Evolutionary conservation across 345 rosid species (phyloP), one percentile per base, ranked within the genome.

Genomic region (Zanthoxylum bungeanum): DNA sequence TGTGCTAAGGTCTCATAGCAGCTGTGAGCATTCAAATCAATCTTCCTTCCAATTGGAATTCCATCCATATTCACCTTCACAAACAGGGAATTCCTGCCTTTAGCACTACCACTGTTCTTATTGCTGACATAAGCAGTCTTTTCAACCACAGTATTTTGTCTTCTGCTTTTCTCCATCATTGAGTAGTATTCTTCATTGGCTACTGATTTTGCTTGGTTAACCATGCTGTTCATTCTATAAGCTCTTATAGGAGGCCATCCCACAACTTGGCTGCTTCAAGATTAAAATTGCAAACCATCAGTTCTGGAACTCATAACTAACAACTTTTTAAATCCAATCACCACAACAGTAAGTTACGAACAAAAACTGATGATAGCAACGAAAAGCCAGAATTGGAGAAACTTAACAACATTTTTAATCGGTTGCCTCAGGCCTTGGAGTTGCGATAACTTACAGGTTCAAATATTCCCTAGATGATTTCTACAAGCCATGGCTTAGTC

Each of bases 161-260:
- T 80, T 74, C 68, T 79, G 50, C n/a, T n/a, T n/a, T 82, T 81
- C 67, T 81, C 76, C 59, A 56, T 49, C 60, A 60, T 46, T 30
- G 72, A 57, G 66, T 75, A 85, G 8, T 69, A 83, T 56, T 81
- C 91, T 70, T 89, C 91, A 25, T 80, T 64, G 24, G 80, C 80
- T 50, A 73, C 19, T 27, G 87, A 68, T 79, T 88, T 93, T 30
- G 82, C 78, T 70, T 88, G 92, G 86, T 84, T 87, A 77, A 68
- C 86, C 88, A 90, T 86, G 83, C 83, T 87, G 79, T 90, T 90
- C 87, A 92, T 87, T 68, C 97, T 80, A 72, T 85, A 82, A 53
- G 87, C 75, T 79, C 95, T 82, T 66, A 94, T 76, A n/a, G 98
- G 98, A 71, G 98, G 98, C 98, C 98, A 94, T 47, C 98, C 98